Evolutionary conservation across 2,329 filamentous ascomycete species (phyloP).

Genomic region (Acrocalymma vagum): DNA sequence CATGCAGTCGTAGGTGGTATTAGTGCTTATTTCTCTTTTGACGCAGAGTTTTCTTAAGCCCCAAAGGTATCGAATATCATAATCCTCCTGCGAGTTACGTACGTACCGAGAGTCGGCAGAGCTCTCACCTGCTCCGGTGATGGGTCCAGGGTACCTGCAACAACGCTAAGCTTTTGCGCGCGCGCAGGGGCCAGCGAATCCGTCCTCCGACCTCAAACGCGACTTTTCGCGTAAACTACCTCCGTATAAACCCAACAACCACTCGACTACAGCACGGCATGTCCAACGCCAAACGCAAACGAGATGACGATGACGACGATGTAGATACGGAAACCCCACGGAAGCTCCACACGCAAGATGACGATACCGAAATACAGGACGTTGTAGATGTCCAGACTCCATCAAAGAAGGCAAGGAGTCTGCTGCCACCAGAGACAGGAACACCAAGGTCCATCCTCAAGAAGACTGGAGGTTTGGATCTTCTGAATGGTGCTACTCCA

Average conservation of each 20-base stretch:
- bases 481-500: slow-evolving; percentile 45
- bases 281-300: slow-evolving; percentile 43
- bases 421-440: slow-evolving; percentile 30
- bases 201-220: slow-evolving; percentile 12
- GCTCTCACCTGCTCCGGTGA: too few relatives aligned
- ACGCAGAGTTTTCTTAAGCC: too few relatives aligned
- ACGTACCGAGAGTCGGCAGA: too few relatives aligned
- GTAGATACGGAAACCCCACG: slow-evolving; percentile 31
- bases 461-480: slow-evolving; percentile 31
- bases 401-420: slow-evolving; percentile 32
- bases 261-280: slow-evolving; percentile 24
- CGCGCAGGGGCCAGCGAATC: too few relatives aligned
- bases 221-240: slow-evolving; percentile 29
- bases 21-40: too few relatives aligned
- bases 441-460: slow-evolving; percentile 46
- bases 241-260: slow-evolving; percentile 25
- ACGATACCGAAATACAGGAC: slow-evolving; percentile 25
- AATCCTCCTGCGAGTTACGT: too few relatives aligned
- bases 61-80: too few relatives aligned
- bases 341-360: slow-evolving; percentile 32
- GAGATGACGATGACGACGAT: slow-evolving; percentile 26
- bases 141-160: too few relatives aligned
- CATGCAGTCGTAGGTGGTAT: too few relatives aligned
- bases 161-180: too few relatives aligned
- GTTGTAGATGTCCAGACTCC: slow-evolving; percentile 38